Conservation (phyloP, 2,329 filamentous ascomycete genomes). For the Penicillium sp. region DNA sequence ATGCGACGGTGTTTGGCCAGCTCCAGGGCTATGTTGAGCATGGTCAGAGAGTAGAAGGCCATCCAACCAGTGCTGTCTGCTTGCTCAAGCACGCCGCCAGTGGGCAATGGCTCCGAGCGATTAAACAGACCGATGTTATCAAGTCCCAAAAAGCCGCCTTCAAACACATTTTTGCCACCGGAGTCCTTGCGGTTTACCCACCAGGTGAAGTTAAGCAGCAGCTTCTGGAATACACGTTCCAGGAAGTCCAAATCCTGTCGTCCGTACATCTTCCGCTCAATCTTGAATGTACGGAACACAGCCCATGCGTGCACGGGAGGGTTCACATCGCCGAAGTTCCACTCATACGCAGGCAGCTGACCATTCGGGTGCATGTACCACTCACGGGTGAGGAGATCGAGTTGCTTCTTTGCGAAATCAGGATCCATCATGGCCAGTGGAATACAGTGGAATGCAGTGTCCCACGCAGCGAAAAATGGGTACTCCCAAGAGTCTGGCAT, state of each 20-base stretch:
- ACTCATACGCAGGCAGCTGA: slow-evolving; percentile 88
- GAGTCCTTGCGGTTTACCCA: slow-evolving; percentile 97
- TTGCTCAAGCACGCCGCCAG: slow-evolving; percentile 89
- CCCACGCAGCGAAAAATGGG: slow-evolving; percentile 96
- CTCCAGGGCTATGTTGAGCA: slow-evolving; percentile 95
- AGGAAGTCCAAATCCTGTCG: slow-evolving; percentile 92
- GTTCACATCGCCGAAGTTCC: slow-evolving; percentile 98
- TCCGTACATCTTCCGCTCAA: slow-evolving; percentile 95
- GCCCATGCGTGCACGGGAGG: slow-evolving; percentile 96
- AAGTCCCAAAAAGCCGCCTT: slow-evolving; percentile 89
- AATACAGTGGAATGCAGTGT: slow-evolving; percentile 95
- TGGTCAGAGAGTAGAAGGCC: slow-evolving; percentile 94
- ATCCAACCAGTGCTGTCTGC: slow-evolving; percentile 99
- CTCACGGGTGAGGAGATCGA: slow-evolving; percentile 91
- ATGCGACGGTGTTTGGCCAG: slow-evolving; percentile 91
- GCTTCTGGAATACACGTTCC: slow-evolving; percentile 93
- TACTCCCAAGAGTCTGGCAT: slow-evolving; percentile 99
- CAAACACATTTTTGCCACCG: slow-evolving; percentile 95
- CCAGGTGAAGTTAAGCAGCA: slow-evolving; percentile 97
- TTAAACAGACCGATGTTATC: slow-evolving; percentile 99
- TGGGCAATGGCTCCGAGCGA: slow-evolving; percentile 89
- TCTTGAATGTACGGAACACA: slow-evolving; percentile 94
- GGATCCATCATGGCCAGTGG: slow-evolving; percentile 95
- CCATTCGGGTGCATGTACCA: slow-evolving; percentile 99
- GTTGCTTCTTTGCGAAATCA: slow-evolving; percentile 96